phyloP scores from a whole-genome alignment of 78 protist genomes.

The Chrysochromulina parva region DNA sequence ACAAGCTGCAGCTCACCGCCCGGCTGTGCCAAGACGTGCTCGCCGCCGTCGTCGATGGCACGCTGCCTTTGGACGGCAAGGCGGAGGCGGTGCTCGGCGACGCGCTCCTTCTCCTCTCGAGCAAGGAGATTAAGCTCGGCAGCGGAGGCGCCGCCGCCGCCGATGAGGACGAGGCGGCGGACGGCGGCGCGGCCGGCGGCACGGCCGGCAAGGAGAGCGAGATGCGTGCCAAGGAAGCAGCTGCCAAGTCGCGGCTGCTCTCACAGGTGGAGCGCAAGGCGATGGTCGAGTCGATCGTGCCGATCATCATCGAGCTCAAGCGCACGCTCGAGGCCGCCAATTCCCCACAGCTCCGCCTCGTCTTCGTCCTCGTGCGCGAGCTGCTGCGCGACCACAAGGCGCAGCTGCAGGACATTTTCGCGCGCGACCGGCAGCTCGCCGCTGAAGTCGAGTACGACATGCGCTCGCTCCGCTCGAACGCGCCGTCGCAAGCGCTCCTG shows the following conservation, averaged over 20 bases:
- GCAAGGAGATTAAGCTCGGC: neutral
- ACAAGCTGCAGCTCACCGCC: neutral
- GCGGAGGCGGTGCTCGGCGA: neutral
- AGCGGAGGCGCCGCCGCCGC: neutral
- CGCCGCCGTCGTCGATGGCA: neutral
- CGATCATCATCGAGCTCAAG: slow-evolving; percentile 15
- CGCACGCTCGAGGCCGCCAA: neutral
- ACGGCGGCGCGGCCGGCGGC: neutral
- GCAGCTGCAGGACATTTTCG: neutral
- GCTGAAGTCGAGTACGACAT: slow-evolving; percentile 8
- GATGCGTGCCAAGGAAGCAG: neutral
- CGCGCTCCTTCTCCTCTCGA: neutral
- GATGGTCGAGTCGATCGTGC: neutral
- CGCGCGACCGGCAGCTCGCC: neutral
- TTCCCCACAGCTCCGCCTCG: neutral
- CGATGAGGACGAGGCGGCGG: neutral
- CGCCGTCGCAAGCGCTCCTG: neutral
- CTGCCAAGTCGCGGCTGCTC: neutral
- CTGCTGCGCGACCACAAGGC: neutral
- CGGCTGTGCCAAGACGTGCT: neutral
- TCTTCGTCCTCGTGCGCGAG: slow-evolving; percentile 7
- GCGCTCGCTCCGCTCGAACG: neutral
- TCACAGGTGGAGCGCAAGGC: neutral
- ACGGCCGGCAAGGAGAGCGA: too few relatives aligned
- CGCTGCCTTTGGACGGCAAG: neutral